Evolutionary conservation across 768 basidiomycete species (phyloP), one percentile per base, ranked within the genome.

Genomic region (Cystobasidium onofrii): DNA sequence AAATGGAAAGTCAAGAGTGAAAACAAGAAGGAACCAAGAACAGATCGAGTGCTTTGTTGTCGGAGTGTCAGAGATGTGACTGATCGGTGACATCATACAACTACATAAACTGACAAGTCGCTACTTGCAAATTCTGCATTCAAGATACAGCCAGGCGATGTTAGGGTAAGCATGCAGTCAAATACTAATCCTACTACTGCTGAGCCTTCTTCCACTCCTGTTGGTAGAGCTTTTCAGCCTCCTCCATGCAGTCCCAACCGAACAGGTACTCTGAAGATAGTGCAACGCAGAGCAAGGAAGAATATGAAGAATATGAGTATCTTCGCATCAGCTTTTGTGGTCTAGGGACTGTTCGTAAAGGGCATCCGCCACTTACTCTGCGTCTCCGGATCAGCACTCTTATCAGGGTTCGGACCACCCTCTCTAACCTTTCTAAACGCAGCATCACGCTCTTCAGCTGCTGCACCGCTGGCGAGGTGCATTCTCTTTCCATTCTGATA

Each of bases 361-460:
- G 15, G 39, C 6, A 39, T 6, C 39, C 7, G 39, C 39, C 39
- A 52, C 65, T 54, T 46, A 67, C 65, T 50, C 27, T 67, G 65
- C 43, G 50, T 67, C 50, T 67, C 44, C 6, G 41, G 43, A 54
- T 41, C 75, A 18, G 76, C 66, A 39, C 76, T 76, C 73, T 76
- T 77, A 73, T 79, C 78, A 2, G 78, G 78, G 50, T 78, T 79
- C 60, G 70, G 29, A 0, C 76, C 78, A 41, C 78, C 77, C 18
- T 73, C 65, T 18, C 60, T 63, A n/a, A 64, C 62, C 13, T 65
- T 46, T 18, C 71, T 65, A 67, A 79, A 78, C 31, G 74, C 74
- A 7, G 74, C 76, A 69, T 79, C 77, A 17, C 76, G 72, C 23
- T 75, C 76, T 63, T 79, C 77, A 36, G 76, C 73, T 25, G 76